Evolutionary conservation across 139 green algal species (phyloP), one percentile per base, ranked within the genome.

Genomic region (Closterium sp.): DNA sequence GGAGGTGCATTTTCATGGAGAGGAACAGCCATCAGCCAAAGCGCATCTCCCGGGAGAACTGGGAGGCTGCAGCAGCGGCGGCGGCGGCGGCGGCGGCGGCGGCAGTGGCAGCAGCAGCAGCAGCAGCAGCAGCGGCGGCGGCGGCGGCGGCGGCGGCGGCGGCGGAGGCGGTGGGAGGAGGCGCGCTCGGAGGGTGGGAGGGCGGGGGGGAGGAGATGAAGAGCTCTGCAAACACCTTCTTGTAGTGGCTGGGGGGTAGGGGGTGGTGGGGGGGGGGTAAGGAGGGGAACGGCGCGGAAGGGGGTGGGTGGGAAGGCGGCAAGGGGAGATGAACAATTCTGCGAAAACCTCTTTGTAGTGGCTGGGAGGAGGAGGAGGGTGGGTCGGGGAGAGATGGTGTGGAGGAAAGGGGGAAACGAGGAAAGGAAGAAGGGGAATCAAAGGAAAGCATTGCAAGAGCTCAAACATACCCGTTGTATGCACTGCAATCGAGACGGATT

Each of bases 181-280:
- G n/a, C n/a, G n/a, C n/a, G n/a, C n/a, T n/a, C n/a, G n/a, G n/a
- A n/a, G n/a, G 42, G 42, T 62, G 42, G 7, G 42, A 62, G 73
- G 6, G 9, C 7, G 73, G 22, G 9, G 79, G 24, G 6, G 79
- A 21, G 79, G 7, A 17, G 85, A 21, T 29, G 85, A 87, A 87
- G 21, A 87, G 85, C 85, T 87, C 27, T 21, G 85, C 85, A 87
- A 30, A 29, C 85, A 87, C 85, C 85, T 87, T 87, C 27, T 87
- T 87, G 85, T 87, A 87, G 85, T 87, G 85, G 85, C 85, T 30
- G 85, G 9, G 9, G 22, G 28, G 28, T 32, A 9, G 73, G 27
- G 28, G 22, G 28, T 30, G 85, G 85, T 9, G 22, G 85, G 24
- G 7, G 10, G n/a, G 22, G 27, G 85, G 73, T 62, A 5, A 62